Evolutionary conservation across 2,329 filamentous ascomycete species (phyloP).

Genomic region (Periconia digitata): DNA sequence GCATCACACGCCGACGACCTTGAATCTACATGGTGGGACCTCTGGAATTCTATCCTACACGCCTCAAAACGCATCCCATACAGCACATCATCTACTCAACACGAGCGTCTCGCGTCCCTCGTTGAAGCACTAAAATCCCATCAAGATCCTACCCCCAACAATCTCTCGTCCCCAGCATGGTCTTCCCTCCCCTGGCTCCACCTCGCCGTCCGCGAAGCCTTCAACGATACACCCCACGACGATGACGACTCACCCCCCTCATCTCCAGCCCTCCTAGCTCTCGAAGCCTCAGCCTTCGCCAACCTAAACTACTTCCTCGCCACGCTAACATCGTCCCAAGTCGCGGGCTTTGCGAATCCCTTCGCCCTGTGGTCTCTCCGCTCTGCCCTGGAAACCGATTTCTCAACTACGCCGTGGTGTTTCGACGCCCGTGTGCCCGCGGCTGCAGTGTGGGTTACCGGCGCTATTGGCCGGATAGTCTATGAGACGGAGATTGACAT

Average conservation of each 20-base stretch:
- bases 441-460: constrained; percentile 33
- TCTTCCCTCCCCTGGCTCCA: constrained; percentile 24
- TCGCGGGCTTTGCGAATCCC: constrained; percentile 18
- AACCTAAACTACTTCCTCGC: constrained; percentile 38
- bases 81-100: constrained; percentile 7
- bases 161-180: not conserved
- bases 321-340: constrained; percentile 15
- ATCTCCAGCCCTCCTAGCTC: constrained; percentile 10
- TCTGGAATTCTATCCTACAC: constrained; percentile 38
- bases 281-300: constrained; percentile 33
- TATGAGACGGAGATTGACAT: constrained; percentile 27
- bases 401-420: no score
- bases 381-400: constrained; percentile 25
- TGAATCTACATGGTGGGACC: constrained; percentile 23
- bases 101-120: constrained; percentile 23
- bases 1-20: constrained; percentile 7
- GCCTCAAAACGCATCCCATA: constrained; percentile 27
- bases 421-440: constrained; percentile 31
- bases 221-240: constrained; percentile 30
- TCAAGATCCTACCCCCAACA: constrained; percentile 12
- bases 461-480: constrained; percentile 20
- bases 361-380: constrained; percentile 35
- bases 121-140: constrained; percentile 28
- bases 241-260: not conserved
- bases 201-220: constrained; percentile 29